Evolutionary conservation across 345 rosid species (phyloP).

Genomic region (Heritiera littoralis): DNA sequence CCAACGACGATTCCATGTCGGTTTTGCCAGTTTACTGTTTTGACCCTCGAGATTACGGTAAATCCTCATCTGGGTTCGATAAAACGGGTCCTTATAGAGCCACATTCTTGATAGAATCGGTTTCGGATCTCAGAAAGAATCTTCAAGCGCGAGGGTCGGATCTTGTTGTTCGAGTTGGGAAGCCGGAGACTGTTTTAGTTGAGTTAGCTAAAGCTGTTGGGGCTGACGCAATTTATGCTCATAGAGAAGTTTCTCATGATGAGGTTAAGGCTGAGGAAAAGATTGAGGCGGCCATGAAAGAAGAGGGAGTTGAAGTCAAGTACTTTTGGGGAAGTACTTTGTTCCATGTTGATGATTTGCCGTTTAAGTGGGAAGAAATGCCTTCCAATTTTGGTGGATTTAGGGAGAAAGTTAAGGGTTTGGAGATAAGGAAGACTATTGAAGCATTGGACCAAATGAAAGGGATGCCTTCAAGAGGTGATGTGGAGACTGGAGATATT

Average conservation of each 20-base stretch:
- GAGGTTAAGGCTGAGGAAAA: conserved; percentile 88
- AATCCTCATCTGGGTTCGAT: conserved; percentile 85
- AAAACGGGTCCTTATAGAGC: conserved; percentile 90
- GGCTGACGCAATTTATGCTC: conserved; percentile 89
- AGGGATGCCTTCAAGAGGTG: conserved; percentile 85
- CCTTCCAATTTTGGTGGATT: conserved; percentile 79
- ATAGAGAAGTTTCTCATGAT: conserved; percentile 81
- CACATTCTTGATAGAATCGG: conserved; percentile 80
- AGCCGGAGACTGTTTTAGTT: conserved; percentile 70
- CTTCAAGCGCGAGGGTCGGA: conserved; percentile 92
- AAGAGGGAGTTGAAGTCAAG: conserved; percentile 84
- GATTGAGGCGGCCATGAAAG: conserved; percentile 85
- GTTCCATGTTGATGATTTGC: conserved; percentile 90
- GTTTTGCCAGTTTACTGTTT: conserved; percentile 93
- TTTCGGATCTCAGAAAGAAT: conserved; percentile 84
- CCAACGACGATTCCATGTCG: conserved; percentile 81
- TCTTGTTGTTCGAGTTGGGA: conserved; percentile 85
- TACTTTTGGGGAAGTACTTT: conserved; percentile 97
- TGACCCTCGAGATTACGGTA: conserved; percentile 91
- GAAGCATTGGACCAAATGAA: conserved; percentile 84
- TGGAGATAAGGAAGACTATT: conserved; percentile 85
- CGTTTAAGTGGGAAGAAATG: conserved; percentile 83
- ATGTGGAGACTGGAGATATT: conserved; percentile 87
- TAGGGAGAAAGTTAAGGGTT: conserved; percentile 65
- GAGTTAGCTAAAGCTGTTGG: conserved; percentile 90